Conservation (phyloP, 2,329 filamentous ascomycete genomes). For the Coleophoma crateriformis region DNA sequence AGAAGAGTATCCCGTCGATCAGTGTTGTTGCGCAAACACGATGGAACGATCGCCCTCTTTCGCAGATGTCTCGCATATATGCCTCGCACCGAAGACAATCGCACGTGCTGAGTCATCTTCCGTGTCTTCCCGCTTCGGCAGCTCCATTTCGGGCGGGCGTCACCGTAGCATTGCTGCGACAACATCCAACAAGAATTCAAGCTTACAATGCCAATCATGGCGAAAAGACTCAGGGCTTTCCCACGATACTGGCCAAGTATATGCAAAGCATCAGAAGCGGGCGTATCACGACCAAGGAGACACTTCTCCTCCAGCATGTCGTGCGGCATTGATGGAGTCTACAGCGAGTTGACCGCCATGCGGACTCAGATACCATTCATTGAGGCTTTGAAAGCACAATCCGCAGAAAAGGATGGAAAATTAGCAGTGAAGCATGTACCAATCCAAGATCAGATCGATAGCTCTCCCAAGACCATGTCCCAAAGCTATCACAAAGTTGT, state of each 20-base stretch:
- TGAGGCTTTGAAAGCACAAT: constrained; percentile 53
- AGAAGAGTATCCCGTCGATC: too few species aligned
- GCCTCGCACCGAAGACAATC: too few species aligned
- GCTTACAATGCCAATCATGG: not conserved
- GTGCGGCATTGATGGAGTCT: constrained; percentile 46
- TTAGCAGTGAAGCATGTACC: too few species aligned
- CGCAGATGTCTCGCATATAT: too few species aligned
- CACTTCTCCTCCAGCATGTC: constrained; percentile 12
- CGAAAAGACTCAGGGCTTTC: not conserved
- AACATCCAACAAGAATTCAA: too few species aligned
- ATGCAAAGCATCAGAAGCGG: not conserved
- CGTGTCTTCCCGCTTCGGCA: too few species aligned
- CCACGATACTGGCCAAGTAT: not conserved
- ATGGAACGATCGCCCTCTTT: too few species aligned
- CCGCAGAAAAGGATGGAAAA: constrained; percentile 21
- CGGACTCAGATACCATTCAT: constrained; percentile 64
- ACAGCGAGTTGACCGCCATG: constrained; percentile 50
- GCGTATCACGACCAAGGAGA: constrained; percentile 3
- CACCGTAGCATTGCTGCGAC: too few species aligned
- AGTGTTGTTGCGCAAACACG: too few species aligned
- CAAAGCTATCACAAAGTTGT: constrained; percentile 63
- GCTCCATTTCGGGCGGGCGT: too few species aligned
- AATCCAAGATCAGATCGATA: constrained; percentile 27
- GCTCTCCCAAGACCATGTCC: constrained; percentile 59
- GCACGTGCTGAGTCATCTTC: too few species aligned